Evolutionary conservation across 805 yeast species (phyloP).

Genomic region (Saccharomycopsis sp.): DNA sequence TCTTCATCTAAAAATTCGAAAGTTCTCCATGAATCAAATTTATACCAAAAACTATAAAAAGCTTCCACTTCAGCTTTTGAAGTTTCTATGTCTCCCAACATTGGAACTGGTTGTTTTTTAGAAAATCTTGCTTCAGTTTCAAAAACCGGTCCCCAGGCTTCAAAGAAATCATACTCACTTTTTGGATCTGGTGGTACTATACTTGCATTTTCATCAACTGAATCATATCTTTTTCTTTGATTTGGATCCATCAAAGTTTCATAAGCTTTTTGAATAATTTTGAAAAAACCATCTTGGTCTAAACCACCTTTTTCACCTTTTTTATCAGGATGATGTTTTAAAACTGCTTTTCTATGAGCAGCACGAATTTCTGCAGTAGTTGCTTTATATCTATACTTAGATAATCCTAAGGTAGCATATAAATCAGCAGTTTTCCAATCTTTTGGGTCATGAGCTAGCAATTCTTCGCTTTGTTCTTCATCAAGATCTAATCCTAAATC

Average conservation of each 20-base stretch:
- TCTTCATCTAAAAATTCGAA: conserved; percentile 98
- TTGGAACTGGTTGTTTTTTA: conserved; percentile 82
- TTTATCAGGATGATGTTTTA: conserved; percentile 98
- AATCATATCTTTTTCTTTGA: conserved; percentile 91
- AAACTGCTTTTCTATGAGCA: conserved; percentile 94
- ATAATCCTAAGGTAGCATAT: conserved; percentile 91
- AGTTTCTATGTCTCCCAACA: conserved; percentile 60
- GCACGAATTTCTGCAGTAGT: conserved; percentile 89
- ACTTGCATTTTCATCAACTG: conserved; percentile 86
- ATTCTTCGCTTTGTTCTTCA: conserved; percentile 59
- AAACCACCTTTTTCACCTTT: conserved; percentile 77
- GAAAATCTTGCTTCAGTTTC: conserved; percentile 89
- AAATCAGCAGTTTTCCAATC: conserved; percentile 97
- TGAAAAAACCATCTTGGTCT: conserved; percentile 94
- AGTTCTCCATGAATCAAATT: conserved; percentile 96
- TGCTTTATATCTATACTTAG: conserved; percentile 86
- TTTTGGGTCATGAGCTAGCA: conserved; percentile 88
- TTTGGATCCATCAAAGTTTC: conserved; percentile 80
- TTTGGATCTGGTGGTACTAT: conserved; percentile 70
- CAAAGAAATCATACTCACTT: conserved; percentile 72
- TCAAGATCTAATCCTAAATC: conserved; percentile 54
- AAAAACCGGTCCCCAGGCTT: conserved; percentile 89
- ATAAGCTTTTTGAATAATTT: conserved; percentile 94
- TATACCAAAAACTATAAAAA: conserved; percentile 88
- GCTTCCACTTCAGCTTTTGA: conserved; percentile 75